A percentile compares a stretch with the other conserved stretches of the same genome.
Evolutionary conservation across 2,329 filamentous ascomycete species (phyloP).

Genomic region (Nothophaeocryptopus gaeumannii): DNA sequence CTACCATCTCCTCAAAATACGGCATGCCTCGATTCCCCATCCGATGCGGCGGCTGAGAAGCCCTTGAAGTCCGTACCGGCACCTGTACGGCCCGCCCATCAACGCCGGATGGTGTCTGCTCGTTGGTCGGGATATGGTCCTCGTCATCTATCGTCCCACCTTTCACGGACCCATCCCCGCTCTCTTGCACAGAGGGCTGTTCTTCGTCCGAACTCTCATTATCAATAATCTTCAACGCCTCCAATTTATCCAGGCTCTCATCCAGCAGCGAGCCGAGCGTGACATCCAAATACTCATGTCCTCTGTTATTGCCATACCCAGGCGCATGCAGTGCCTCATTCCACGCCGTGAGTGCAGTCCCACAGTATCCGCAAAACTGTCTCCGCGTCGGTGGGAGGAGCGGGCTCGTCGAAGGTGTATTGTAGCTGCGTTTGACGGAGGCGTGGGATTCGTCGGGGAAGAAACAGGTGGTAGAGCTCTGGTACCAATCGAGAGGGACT

Average conservation of each 20-base stretch:
- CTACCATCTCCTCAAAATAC: slow-evolving; percentile 81
- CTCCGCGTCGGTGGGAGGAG: slow-evolving; percentile 59
- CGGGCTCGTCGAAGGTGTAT: slow-evolving; percentile 50
- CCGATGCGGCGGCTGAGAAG: slow-evolving; percentile 21
- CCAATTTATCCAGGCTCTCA: slow-evolving; percentile 68
- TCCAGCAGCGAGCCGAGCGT: slow-evolving; percentile 73
- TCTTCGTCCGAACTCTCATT: slow-evolving; percentile 36
- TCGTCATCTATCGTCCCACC: slow-evolving; percentile 15
- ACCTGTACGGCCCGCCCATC: neutral
- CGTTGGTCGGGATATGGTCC: slow-evolving; percentile 9
- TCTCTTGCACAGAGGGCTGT: slow-evolving; percentile 24
- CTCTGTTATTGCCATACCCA: slow-evolving; percentile 50
- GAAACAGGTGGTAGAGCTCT: slow-evolving; percentile 69
- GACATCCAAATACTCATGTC: slow-evolving; percentile 76
- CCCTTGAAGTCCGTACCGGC: slow-evolving; percentile 11
- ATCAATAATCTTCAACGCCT: slow-evolving; percentile 71
- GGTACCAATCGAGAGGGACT: slow-evolving; percentile 78
- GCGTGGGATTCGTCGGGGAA: slow-evolving; percentile 67
- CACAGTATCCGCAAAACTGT: slow-evolving; percentile 89
- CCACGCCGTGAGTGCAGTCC: slow-evolving; percentile 82
- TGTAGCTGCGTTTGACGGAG: slow-evolving; percentile 46
- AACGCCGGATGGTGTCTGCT: neutral
- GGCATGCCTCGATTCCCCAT: slow-evolving; percentile 59
- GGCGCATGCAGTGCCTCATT: slow-evolving; percentile 54
- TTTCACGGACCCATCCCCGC: slow-evolving; percentile 2